phyloP scores from a whole-genome alignment of 805 yeast genomes.

The Schwanniomyces sp. region DNA sequence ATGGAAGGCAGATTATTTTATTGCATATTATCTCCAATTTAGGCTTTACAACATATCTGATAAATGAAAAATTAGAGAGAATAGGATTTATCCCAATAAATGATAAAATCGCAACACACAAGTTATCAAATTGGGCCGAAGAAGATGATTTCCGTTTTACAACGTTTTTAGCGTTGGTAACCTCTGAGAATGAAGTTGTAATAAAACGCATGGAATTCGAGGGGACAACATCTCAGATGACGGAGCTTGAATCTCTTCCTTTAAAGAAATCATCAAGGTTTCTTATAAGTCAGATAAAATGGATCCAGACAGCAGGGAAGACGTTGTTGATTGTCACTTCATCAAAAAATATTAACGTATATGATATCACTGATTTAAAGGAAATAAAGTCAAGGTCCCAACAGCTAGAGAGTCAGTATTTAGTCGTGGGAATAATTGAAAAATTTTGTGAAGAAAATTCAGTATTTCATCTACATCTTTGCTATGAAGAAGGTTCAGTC shows the following conservation, averaged over 20 bases:
- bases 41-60: constrained; percentile 2
- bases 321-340: constrained; percentile 1
- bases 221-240: background rate
- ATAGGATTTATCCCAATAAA: background rate
- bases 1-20: background rate
- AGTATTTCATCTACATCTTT: constrained; percentile 9
- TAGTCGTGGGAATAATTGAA: constrained; percentile 3
- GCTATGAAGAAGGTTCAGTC: constrained; percentile 20
- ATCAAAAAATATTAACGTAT: constrained; percentile 1
- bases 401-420: background rate
- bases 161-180: constrained; percentile 3
- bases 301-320: background rate
- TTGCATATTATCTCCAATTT: constrained; percentile 4
- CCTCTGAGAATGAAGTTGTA: constrained; percentile 4
- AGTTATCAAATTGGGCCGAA: constrained; percentile 12
- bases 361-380: background rate
- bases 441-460: background rate
- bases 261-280: constrained; percentile 5
- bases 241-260: background rate
- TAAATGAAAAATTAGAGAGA: background rate
- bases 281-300: constrained; percentile 5
- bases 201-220: background rate
- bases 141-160: background rate
- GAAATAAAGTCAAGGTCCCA: background rate
- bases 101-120: constrained; percentile 6